Evolutionary conservation across 2,329 filamentous ascomycete species (phyloP).

Genomic region (Diaporthe sp.): DNA sequence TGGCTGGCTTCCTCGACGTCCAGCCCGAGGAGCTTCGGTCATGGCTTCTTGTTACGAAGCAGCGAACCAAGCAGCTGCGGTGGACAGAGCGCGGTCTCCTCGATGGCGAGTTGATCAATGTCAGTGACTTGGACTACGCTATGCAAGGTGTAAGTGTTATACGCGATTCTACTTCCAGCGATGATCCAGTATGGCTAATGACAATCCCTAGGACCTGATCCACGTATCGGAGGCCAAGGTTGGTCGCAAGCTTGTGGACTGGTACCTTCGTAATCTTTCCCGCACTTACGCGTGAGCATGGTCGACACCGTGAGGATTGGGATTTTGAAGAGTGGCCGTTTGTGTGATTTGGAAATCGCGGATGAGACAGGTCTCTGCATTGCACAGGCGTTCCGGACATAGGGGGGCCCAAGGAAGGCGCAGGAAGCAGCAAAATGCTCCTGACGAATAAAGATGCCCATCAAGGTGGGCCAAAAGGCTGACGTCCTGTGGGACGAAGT

Average conservation of each 20-base stretch:
- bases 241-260: constrained; percentile 95
- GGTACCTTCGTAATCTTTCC: constrained; percentile 97
- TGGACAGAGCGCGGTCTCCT: constrained; percentile 92
- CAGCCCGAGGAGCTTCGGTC: constrained; percentile 95
- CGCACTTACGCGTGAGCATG: constrained; percentile 82
- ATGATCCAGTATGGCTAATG: constrained; percentile 45
- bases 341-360: constrained; percentile 45
- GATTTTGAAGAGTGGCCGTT: constrained; percentile 21
- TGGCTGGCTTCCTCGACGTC: constrained; percentile 96
- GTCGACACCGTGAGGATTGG: constrained; percentile 27
- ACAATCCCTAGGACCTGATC: constrained; percentile 81
- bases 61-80: constrained; percentile 95
- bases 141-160: constrained; percentile 83
- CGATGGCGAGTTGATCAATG: constrained; percentile 92
- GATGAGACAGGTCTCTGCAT: constrained; percentile 52
- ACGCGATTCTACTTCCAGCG: constrained; percentile 8
- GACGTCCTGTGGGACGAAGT: constrained; percentile 19
- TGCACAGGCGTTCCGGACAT: constrained; percentile 54
- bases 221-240: constrained; percentile 99
- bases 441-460: constrained; percentile 17
- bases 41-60: constrained; percentile 97
- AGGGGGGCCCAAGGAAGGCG: constrained; percentile 18
- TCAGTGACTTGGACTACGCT: constrained; percentile 96
- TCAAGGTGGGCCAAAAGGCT: constrained; percentile 18
- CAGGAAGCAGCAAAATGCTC: constrained; percentile 27